A percentile compares a stretch with the other conserved stretches of the same genome.
Evolutionary conservation across 2,329 filamentous ascomycete genomes (phyloP).

Genomic region (Claviceps africana): DNA sequence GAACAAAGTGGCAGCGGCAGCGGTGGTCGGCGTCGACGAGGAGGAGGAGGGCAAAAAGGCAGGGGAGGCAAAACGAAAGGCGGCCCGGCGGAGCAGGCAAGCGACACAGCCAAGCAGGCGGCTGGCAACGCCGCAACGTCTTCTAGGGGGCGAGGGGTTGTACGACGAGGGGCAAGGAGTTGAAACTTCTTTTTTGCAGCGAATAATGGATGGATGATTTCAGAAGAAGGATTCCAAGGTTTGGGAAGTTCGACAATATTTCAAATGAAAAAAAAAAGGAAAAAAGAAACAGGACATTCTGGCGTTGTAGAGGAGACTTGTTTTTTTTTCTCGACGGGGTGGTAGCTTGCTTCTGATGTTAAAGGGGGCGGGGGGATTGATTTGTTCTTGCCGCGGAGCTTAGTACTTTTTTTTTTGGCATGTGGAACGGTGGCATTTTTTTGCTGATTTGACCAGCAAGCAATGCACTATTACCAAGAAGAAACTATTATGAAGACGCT

Average conservation of each 20-base stretch:
- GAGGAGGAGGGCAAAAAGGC: constrained; percentile 11
- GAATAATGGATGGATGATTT: not conserved
- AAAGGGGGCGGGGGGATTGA: too few species aligned
- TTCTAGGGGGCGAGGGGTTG: not conserved
- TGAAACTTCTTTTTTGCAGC: not conserved
- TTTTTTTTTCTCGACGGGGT: not conserved
- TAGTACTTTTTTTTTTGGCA: not conserved
- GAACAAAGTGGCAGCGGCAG: constrained; percentile 2
- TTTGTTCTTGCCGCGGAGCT: not conserved
- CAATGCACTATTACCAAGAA: too few species aligned
- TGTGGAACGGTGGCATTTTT: too few species aligned
- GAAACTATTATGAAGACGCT: too few species aligned
- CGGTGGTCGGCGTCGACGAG: constrained; percentile 15
- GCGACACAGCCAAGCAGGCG: constrained; percentile 6
- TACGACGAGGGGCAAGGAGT: constrained; percentile 4
- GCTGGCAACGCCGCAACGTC: not conserved
- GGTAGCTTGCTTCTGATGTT: not conserved
- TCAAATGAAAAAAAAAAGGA: too few species aligned
- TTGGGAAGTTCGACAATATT: too few species aligned
- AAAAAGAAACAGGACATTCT: not conserved
- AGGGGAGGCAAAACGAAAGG: constrained; percentile 17
- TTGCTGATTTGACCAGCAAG: too few species aligned
- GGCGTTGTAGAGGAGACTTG: too few species aligned
- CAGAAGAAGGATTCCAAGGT: not conserved
- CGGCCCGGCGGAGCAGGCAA: constrained; percentile 8